A percentile compares a stretch with the other conserved stretches of the same genome.
Conservation (phyloP, 148 eudicot genomes). For the Fagopyrum esculentum region DNA sequence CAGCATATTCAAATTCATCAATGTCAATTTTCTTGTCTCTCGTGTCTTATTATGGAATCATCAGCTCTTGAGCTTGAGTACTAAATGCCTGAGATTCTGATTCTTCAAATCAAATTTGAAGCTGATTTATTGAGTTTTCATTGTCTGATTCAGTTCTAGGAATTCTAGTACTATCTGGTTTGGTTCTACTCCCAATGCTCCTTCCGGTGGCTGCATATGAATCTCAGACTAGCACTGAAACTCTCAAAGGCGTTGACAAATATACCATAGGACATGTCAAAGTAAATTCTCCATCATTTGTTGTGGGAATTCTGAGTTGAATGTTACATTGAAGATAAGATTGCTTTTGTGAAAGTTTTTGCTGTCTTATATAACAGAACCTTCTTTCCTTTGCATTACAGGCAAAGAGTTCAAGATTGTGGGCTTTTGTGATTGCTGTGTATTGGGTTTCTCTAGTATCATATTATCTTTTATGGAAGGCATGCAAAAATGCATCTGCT, state of each 20-base stretch:
- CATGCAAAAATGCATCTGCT: conserved; percentile 79
- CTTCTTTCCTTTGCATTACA: conserved; percentile 14
- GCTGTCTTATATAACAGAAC: no score
- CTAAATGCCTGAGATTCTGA: no score
- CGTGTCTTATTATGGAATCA: no score
- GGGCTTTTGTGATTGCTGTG: conserved; percentile 60
- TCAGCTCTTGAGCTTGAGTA: no score
- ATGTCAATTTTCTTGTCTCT: no score
- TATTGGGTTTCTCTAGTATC: conserved; percentile 77
- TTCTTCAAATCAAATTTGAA: no score
- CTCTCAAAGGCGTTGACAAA: conserved; percentile 65
- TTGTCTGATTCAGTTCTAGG: conserved; percentile 38
- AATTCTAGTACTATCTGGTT: conserved; percentile 46
- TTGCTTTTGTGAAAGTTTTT: no score
- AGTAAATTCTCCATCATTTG: not conserved
- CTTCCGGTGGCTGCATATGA: conserved; percentile 53
- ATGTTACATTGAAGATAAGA: no score
- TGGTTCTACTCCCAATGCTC: conserved; percentile 57
- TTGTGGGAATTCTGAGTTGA: not conserved
- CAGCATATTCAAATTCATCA: no score
- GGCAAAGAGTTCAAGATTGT: conserved; percentile 47
- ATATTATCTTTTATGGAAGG: conserved; percentile 70
- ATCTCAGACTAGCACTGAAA: conserved; percentile 34
- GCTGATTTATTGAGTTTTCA: no score
- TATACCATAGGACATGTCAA: not conserved